Conservation (phyloP, 2,329 filamentous ascomycete genomes). For the Sporothrix luriei region DNA sequence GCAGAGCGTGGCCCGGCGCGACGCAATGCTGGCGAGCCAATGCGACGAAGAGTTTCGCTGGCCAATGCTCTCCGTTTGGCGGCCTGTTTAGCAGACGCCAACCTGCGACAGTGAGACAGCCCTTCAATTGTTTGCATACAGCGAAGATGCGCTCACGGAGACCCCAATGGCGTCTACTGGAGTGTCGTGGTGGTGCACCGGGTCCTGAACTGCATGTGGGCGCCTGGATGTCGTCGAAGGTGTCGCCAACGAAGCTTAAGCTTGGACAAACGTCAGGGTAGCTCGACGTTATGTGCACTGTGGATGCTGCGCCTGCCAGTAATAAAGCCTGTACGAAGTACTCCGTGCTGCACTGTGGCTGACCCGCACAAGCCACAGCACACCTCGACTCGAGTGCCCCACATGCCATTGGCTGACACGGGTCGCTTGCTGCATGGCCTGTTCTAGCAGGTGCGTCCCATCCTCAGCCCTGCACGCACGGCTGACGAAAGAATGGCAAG, state of each 20-base stretch:
- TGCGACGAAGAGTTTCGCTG: background rate
- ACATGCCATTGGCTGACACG: conserved; percentile 23
- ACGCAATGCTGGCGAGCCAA: conserved; percentile 9
- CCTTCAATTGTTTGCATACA: too few species aligned
- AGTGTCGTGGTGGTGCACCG: background rate
- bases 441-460: background rate
- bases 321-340: too few species aligned
- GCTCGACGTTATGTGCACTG: background rate
- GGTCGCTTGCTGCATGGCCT: background rate
- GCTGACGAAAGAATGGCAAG: conserved; percentile 33
- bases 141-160: too few species aligned
- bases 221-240: background rate
- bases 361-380: conserved; percentile 15
- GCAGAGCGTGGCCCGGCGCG: background rate
- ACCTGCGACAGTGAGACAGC: background rate
- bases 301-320: background rate
- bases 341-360: too few species aligned
- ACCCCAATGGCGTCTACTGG: background rate
- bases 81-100: background rate
- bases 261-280: background rate
- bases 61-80: background rate
- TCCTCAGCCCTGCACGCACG: conserved; percentile 33
- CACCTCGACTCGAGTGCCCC: background rate
- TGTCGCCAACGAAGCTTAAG: conserved; percentile 15
- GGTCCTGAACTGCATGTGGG: background rate